Evolutionary conservation across 306 rosid species (phyloP).

Genomic region (Mimosa bimucronata): DNA sequence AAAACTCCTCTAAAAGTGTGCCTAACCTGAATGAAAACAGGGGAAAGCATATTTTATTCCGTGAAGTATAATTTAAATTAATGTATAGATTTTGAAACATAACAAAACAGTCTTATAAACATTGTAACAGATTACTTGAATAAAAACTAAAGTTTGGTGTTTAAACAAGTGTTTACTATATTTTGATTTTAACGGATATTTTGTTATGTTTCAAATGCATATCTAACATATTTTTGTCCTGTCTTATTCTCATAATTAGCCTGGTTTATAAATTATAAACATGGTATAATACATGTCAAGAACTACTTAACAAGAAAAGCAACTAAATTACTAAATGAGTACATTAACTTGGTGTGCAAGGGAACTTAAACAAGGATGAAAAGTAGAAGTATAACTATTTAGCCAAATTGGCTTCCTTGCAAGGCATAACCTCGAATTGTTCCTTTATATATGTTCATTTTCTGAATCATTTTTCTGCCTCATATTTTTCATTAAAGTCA

Average conservation of each 20-base stretch:
- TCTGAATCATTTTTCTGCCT: neutral
- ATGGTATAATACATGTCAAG: neutral
- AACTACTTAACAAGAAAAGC: neutral
- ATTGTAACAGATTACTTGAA: neutral
- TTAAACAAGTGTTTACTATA: neutral
- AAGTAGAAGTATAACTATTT: neutral
- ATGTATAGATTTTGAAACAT: no score
- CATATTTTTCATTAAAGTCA: neutral
- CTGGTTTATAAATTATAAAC: neutral
- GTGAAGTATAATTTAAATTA: no score
- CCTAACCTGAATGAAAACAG: no score
- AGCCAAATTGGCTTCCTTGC: conserved; percentile 5
- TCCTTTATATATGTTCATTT: neutral
- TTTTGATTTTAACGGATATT: neutral
- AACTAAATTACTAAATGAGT: conserved; percentile 3
- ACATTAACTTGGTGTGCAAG: conserved; percentile 2
- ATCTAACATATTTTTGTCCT: neutral
- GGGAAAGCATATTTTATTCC: no score
- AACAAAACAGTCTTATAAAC: no score
- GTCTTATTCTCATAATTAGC: conserved; percentile 6
- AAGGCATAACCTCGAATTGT: neutral
- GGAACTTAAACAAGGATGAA: neutral
- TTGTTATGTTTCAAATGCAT: neutral
- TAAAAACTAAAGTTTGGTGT: neutral
- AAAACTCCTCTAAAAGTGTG: no score